Conservation (phyloP, 2,329 filamentous ascomycete genomes). For the Beauveria bassiana region DNA sequence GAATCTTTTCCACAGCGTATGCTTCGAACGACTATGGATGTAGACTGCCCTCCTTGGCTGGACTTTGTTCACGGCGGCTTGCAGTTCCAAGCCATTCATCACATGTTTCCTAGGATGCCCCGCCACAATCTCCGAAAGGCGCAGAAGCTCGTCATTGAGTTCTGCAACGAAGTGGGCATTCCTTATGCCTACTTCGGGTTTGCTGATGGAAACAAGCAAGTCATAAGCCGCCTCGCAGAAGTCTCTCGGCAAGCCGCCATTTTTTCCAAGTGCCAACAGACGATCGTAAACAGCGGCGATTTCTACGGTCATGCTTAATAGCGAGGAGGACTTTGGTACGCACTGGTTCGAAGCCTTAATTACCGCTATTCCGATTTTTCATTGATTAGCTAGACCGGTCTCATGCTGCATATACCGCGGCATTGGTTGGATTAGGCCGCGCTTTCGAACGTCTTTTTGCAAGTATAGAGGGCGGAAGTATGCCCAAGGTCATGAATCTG, state of each 20-base stretch:
- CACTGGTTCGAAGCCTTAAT: neutral
- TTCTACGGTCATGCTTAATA: slow-evolving; percentile 8
- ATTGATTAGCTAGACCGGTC: neutral
- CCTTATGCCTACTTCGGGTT: slow-evolving; percentile 84
- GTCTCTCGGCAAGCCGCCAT: slow-evolving; percentile 74
- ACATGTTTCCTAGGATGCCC: slow-evolving; percentile 76
- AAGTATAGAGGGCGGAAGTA: neutral
- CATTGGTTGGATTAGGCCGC: neutral
- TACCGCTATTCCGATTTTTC: neutral
- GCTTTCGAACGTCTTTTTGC: neutral
- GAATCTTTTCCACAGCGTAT: slow-evolving; percentile 89
- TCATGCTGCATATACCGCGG: too few relatives aligned
- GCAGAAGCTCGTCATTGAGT: slow-evolving; percentile 70
- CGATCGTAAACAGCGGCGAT: slow-evolving; percentile 28
- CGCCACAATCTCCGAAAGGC: slow-evolving; percentile 72
- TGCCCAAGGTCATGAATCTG: neutral
- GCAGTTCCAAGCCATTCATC: slow-evolving; percentile 85
- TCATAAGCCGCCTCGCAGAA: slow-evolving; percentile 68
- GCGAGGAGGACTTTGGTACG: neutral
- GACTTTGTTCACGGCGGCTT: slow-evolving; percentile 85
- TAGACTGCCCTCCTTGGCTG: slow-evolving; percentile 80
- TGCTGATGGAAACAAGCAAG: slow-evolving; percentile 71
- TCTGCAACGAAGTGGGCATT: slow-evolving; percentile 74
- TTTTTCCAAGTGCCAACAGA: slow-evolving; percentile 64
- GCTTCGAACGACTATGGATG: slow-evolving; percentile 88